phyloP scores from a whole-genome alignment of 495 filamentous ascomycete species.

The Alectoria sarmentosa region DNA sequence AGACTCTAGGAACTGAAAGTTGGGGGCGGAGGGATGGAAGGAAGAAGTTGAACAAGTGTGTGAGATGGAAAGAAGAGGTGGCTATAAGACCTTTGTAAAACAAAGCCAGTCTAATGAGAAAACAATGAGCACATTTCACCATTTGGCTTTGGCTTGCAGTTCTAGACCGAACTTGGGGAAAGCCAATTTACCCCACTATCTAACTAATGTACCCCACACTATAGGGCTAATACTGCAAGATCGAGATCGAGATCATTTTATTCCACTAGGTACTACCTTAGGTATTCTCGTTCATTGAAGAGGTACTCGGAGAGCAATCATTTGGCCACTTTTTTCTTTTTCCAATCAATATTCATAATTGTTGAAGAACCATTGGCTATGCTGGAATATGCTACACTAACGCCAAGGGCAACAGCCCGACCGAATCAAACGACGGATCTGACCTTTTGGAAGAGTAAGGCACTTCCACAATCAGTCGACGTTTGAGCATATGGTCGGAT shows the following conservation, averaged over 20 bases:
- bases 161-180: not conserved
- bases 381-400: not conserved
- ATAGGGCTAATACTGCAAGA: not conserved
- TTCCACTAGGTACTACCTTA: no score
- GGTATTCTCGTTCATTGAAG: no score
- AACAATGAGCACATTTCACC: not conserved
- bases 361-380: not conserved
- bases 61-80: not conserved
- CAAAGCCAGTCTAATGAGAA: not conserved
- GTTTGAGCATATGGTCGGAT: not conserved
- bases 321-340: no score
- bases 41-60: not conserved
- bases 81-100: not conserved
- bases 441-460: not conserved
- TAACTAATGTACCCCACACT: constrained; percentile 5
- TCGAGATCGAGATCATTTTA: not conserved
- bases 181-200: not conserved
- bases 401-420: not conserved
- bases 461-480: not conserved
- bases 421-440: not conserved
- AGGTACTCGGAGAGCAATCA: not conserved
- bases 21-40: not conserved
- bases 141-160: no score
- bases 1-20: not conserved
- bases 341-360: not conserved